These are phyloP conservation scores for Globisporangium okanoganense DNA, from an alignment of 352 stramenopile genomes.

Conservation along the genomic window DNA sequence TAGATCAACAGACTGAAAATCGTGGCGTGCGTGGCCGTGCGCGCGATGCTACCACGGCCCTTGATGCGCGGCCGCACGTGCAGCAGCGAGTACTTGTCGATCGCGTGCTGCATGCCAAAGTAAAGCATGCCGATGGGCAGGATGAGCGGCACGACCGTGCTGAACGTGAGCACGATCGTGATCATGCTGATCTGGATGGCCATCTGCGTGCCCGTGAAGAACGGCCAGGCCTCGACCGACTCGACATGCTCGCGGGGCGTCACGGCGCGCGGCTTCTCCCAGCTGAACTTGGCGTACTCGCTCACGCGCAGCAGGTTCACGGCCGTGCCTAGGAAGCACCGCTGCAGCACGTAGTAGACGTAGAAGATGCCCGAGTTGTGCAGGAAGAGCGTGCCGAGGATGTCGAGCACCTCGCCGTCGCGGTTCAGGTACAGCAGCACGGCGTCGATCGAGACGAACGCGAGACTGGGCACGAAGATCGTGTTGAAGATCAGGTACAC, in stretches of 20 bases:
- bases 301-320: constrained; percentile 70
- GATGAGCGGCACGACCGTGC: constrained; percentile 81
- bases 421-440: constrained; percentile 73
- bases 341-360: constrained; percentile 85
- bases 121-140: constrained; percentile 77
- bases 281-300: constrained; percentile 81
- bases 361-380: constrained; percentile 89
- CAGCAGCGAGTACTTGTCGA: constrained; percentile 84
- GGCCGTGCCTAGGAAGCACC: constrained; percentile 74
- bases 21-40: constrained; percentile 74
- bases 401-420: constrained; percentile 72
- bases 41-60: constrained; percentile 75
- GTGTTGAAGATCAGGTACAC: constrained; percentile 89
- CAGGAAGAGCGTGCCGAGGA: constrained; percentile 80
- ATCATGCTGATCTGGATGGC: constrained; percentile 84
- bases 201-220: constrained; percentile 83
- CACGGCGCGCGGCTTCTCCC: constrained; percentile 71
- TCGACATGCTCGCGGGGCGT: constrained; percentile 68
- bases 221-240: constrained; percentile 68
- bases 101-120: constrained; percentile 79
- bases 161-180: constrained; percentile 81
- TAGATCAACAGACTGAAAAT: constrained; percentile 82
- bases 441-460: constrained; percentile 85
- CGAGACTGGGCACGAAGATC: constrained; percentile 80
- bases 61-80: constrained; percentile 82